These are phyloP conservation scores for Colletotrichum sp. DNA, from an alignment of 2,329 filamentous ascomycete genomes.

Conservation along the genomic window DNA sequence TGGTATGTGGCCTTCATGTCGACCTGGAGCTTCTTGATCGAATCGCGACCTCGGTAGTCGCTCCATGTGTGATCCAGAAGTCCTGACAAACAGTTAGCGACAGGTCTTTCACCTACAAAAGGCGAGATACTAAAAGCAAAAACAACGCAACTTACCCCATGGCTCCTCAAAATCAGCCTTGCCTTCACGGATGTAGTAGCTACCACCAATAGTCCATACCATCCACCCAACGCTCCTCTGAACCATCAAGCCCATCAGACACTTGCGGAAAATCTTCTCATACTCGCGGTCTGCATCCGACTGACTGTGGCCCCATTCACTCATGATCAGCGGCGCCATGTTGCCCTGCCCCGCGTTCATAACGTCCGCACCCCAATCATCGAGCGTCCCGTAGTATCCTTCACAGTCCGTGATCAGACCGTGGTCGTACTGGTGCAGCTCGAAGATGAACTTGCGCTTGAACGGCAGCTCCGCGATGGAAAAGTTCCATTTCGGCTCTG, in stretches of 20 bases:
- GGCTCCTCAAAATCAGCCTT: conserved; percentile 50
- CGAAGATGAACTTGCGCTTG: conserved; percentile 45
- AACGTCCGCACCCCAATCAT: neutral
- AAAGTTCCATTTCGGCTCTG: conserved; percentile 9
- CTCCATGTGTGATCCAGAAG: conserved; percentile 4
- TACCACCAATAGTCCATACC: conserved; percentile 53
- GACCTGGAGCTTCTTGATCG: neutral
- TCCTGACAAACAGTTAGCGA: neutral
- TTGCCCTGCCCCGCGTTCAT: neutral
- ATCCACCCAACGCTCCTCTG: conserved; percentile 40
- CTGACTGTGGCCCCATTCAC: conserved; percentile 15
- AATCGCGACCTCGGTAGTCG: neutral
- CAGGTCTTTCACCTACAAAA: neutral
- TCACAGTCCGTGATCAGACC: neutral
- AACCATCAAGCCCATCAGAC: conserved; percentile 43
- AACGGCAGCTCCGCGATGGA: conserved; percentile 41
- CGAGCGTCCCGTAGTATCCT: neutral
- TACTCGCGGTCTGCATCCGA: neutral
- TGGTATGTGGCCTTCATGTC: conserved; percentile 5
- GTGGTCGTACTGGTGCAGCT: conserved; percentile 41
- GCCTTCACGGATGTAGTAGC: conserved; percentile 52
- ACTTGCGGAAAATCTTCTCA: conserved; percentile 44
- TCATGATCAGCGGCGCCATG: conserved; percentile 12
- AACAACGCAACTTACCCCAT: conserved; percentile 38
- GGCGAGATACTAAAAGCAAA: rapidly evolving